Evolutionary conservation across 2,329 filamentous ascomycete genomes (phyloP).

Genomic region (Calonectria leucothoes): DNA sequence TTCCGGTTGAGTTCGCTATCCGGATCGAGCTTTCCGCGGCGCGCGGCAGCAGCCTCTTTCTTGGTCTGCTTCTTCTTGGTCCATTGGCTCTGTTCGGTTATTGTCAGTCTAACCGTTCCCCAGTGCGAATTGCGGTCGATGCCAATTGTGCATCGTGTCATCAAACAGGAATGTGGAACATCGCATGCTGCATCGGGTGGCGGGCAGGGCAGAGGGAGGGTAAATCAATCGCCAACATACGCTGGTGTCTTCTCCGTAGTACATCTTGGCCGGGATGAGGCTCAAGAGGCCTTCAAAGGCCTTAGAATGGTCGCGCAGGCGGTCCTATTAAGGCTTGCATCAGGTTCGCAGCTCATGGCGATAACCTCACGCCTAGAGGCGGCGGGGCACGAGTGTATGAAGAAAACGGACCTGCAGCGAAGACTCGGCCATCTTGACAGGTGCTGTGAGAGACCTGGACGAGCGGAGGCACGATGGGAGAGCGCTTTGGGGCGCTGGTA

Average conservation of each 20-base stretch:
- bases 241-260: conserved; percentile 87
- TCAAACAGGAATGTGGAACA: background rate
- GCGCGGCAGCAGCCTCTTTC: conserved; percentile 83
- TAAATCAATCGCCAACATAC: conserved; percentile 64
- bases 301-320: conserved; percentile 70
- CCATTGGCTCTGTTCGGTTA: conserved; percentile 82
- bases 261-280: conserved; percentile 89
- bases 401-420: conserved; percentile 59
- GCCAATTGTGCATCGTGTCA: background rate
- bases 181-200: conserved; percentile 9
- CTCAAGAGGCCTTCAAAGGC: conserved; percentile 90
- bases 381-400: conserved; percentile 42
- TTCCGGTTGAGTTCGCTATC: conserved; percentile 83
- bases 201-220: conserved; percentile 15
- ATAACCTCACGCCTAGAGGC: conserved; percentile 18
- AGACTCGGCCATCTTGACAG: conserved; percentile 54
- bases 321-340: conserved; percentile 56
- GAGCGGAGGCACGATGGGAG: background rate
- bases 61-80: conserved; percentile 94
- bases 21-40: conserved; percentile 90
- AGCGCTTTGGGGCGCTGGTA: background rate
- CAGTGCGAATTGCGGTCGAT: background rate
- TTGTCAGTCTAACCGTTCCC: conserved; percentile 27
- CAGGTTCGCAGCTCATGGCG: conserved; percentile 32
- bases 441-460: background rate